Conservation (phyloP, 345 rosid genomes). For the Rhodomyrtus tomentosa region DNA sequence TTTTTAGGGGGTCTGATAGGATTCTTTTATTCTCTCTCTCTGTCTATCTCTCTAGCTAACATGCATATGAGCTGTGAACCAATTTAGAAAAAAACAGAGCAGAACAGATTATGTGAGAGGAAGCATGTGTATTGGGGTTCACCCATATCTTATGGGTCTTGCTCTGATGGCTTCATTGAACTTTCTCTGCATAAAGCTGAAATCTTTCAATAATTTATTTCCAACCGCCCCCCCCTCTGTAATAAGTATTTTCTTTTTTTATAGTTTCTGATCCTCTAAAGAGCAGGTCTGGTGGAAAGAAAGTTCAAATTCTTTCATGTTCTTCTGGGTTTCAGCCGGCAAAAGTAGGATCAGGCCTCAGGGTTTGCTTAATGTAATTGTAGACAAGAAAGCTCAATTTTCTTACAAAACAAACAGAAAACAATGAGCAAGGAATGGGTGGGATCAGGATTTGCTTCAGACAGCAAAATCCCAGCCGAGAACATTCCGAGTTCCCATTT, state of each 20-base stretch:
- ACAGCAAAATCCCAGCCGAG: background rate
- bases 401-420: background rate
- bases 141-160: background rate
- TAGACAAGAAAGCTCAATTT: background rate
- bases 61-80: slow-evolving; percentile 20
- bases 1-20: slow-evolving; percentile 16
- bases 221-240: background rate
- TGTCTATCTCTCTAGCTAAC: slow-evolving; percentile 7
- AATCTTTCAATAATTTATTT: background rate
- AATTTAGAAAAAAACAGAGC: background rate
- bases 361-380: background rate
- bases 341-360: background rate
- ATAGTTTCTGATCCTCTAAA: background rate
- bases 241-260: background rate
- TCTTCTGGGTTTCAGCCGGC: background rate
- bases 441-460: background rate
- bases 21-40: slow-evolving; percentile 32
- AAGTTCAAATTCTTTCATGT: background rate
- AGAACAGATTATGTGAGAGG: background rate
- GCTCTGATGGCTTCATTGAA: background rate
- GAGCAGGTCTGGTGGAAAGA: background rate
- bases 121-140: background rate
- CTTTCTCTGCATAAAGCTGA: background rate
- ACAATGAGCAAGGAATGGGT: background rate
- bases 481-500: background rate